Base-by-base conservation (phyloP, 805 yeast species). In the Starmerella floris region DNA sequence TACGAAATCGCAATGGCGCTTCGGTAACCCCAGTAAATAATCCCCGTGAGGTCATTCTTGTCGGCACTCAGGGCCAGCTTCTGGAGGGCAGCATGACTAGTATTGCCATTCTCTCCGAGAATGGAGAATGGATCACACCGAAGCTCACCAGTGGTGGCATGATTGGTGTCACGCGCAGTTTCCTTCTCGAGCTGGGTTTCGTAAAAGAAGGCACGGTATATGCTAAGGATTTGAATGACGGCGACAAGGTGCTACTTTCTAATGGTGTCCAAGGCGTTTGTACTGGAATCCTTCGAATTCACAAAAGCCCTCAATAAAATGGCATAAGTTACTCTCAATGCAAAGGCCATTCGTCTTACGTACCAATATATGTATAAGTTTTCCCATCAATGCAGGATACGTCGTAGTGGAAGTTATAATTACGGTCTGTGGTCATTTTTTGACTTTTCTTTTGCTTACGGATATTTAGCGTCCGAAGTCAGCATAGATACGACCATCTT, bases 71-170 rank as follows among this genome's bases (percentile, higher is more conserved):
- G 1, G 68, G 68, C 6, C 73, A 74, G 44, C 56, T 84, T 15
- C 72, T 78, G 61, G 98, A 88, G 60, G 93, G 94, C 0, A 74
- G 91, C 2, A 77, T 84, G 16, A 76, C 91, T 13, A 83, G 80
- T 53, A 68, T 87, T 10, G 96, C 95, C 0, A 61, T 85, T 32
- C 61, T 57, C 52, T 59, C 74, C 39, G 26, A 6, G 9, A 59
- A 58, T 4, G 72, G 68, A 35, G 56, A 59, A 23, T 91, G 94
- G 88, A 62, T 77, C 3, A 88, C 97, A 0, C 97, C 98, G 1
- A 63, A 68, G n/a, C 63, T 85, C 25, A 64, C 75, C 1, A 63
- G 54, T 11, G 97, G 97, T 0, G 83, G 95, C 56, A 66, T 88
- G 37, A 77, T 84, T 60, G 96, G 97, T 10, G 84, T 80, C 0